Evolutionary conservation across 202 grass and related monocot genomes (phyloP).

Genomic region (Panicum hallii): DNA sequence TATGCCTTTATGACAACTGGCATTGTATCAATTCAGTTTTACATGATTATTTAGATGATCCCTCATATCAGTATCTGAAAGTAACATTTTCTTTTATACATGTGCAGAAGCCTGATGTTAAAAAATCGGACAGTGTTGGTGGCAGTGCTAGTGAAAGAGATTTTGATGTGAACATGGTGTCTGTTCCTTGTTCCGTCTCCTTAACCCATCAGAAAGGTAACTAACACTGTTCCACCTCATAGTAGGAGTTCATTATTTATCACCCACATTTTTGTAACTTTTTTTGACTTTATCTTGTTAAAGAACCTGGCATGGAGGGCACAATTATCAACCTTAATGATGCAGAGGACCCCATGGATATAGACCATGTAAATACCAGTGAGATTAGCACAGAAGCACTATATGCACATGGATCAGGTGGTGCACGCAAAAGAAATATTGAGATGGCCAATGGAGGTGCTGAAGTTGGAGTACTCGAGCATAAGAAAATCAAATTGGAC

Average conservation of each 20-base stretch:
- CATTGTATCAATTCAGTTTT: background rate
- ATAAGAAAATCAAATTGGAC: conserved; percentile 64
- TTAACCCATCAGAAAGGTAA: conserved; percentile 45
- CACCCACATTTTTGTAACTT: conserved; percentile 2
- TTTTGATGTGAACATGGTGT: conserved; percentile 43
- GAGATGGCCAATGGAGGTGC: conserved; percentile 40
- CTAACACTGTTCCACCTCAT: conserved; percentile 12
- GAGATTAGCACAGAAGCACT: conserved; percentile 9
- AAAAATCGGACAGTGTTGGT: background rate
- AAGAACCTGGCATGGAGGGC: conserved; percentile 38
- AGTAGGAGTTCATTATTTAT: conserved; percentile 15
- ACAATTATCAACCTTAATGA: conserved; percentile 36
- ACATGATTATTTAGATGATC: conserved; percentile 28
- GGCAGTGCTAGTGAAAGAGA: conserved; percentile 35
- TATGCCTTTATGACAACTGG: background rate
- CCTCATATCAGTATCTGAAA: conserved; percentile 4
- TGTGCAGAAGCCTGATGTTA: conserved; percentile 45
- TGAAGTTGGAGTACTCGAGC: conserved; percentile 30
- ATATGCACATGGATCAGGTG: conserved; percentile 37
- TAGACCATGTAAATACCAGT: conserved; percentile 39
- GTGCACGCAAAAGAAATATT: conserved; percentile 49
- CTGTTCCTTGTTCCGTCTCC: conserved; percentile 41
- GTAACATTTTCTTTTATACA: background rate
- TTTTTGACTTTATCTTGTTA: conserved; percentile 29
- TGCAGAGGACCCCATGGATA: conserved; percentile 44